phyloP scores from a whole-genome alignment of 2,329 filamentous ascomycete species.

The Colletotrichum trifolii region DNA sequence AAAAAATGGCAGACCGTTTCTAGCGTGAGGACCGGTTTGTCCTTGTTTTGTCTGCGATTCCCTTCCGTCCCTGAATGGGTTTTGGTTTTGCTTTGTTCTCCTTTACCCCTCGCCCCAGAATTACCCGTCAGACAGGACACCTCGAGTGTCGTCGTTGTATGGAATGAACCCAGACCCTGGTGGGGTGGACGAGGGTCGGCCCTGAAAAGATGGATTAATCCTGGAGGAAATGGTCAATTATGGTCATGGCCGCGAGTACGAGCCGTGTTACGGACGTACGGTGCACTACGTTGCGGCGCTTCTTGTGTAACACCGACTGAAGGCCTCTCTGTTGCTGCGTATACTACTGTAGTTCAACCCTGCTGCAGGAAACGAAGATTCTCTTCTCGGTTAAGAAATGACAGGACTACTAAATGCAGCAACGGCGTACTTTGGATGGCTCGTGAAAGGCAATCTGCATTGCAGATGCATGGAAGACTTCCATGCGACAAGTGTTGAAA shows the following conservation, averaged over 20 bases:
- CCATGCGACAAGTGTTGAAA: neutral
- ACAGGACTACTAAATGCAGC: neutral
- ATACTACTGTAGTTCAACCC: too few relatives aligned
- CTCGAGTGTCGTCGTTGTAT: neutral
- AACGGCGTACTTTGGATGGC: too few relatives aligned
- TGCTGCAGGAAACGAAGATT: neutral
- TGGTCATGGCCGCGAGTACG: conserved; percentile 32
- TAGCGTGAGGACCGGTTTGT: neutral
- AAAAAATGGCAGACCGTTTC: neutral
- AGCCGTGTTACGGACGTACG: conserved; percentile 9
- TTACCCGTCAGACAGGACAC: conserved; percentile 16
- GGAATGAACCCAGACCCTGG: conserved; percentile 16
- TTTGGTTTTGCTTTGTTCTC: too few relatives aligned
- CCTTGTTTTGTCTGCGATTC: conserved; percentile 1
- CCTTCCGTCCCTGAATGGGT: too few relatives aligned
- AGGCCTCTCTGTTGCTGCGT: neutral
- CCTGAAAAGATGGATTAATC: conserved; percentile 5
- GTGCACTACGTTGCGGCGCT: neutral
- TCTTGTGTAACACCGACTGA: neutral
- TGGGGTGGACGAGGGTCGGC: conserved; percentile 6
- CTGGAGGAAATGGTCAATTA: conserved; percentile 9
- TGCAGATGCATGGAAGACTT: conserved; percentile 14
- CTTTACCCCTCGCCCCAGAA: conserved; percentile 11
- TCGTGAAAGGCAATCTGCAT: neutral
- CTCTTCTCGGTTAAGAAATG: conserved; percentile 10